Evolutionary conservation across 306 rosid genomes (phyloP), one percentile per base, ranked within the genome.

Genomic region (Vigna hirtella): DNA sequence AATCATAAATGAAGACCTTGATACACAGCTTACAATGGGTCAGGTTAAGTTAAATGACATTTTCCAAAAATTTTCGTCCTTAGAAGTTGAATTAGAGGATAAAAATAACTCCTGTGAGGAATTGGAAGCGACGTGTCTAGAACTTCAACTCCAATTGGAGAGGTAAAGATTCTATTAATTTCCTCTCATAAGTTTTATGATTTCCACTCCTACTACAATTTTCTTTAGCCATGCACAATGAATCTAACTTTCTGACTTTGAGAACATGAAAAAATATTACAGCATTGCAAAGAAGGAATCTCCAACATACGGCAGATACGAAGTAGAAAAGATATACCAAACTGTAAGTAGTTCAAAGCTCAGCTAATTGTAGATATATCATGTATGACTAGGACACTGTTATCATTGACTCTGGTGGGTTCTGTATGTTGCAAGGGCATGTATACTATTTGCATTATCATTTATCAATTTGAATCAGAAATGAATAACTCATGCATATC

Each of bases 71-170:
- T 85, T 88, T 78, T 90, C 94, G 0, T 91, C 94, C 24, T 74
- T 91, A 52, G 97, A 91, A 90, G 85, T 87, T 38, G 93, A 90
- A 72, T 76, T 91, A 70, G 97, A 90, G 80, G 93, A 87, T 51
- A 91, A 89, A 58, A 91, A 85, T 77, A 85, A 65, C 82, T 85
- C 90, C 43, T 90, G 86, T 1, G 94, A 91, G 83, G 97, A 91
- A 58, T 73, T 90, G 72, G 97, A 91, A 86, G 81, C 91, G 47
- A 90, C 93, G 6, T 91, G 97, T 77, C 91, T 91, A 24, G 97
- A 91, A 77, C 97, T 91, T 82, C 94, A 91, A 83, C 97, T 91
- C 66, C 97, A 91, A 79, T 85, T 90, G n/a, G 94, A 91, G 84
- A 91, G 94, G 97, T 91, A 84, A 82, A 14, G 45, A 53, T 18